Base-by-base conservation (phyloP, 176 grass and related monocot species). In the Carex kokanica region DNA sequence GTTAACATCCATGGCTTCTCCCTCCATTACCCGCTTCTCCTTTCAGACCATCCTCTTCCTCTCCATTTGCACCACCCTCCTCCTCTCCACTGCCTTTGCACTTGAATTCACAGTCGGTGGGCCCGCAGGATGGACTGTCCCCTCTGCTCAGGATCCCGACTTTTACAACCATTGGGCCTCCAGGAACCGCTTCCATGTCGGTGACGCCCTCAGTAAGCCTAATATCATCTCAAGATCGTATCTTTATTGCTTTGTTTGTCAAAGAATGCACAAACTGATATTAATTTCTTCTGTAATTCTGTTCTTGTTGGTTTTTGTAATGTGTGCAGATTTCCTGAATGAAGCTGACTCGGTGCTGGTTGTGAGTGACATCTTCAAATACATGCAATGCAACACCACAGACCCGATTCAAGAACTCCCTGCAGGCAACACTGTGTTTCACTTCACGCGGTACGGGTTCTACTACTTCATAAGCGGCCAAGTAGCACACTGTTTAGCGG, bases 381-480 rank as follows among this genome's bases (percentile, higher is more conserved):
- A 85, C 83, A 62, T 45, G 55, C 15, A 81, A 16, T 88, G 87
- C 83, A 81, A 85, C 64, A 45, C 78, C 8, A 58, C 87, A 0
- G 29, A 73, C 34, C 87, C 87, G 16, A 67, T 88, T 63, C 32
- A 20, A 49, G 54, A 49, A 51, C 79, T 81, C 55, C 2, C 12
- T 0, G 57, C 84, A 1, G 87, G 87, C 2, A 56, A 88, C 63
- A 85, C 75, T 21, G 60, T 51, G 23, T 88, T 84, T 55, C 75
- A 16, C 8, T 81, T 88, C 38, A 40, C 51, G 0, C 52, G 38
- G 8, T 81, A 80, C 10, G 72, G 47, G 12, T 75, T 85, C 74
- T 88, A 85, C 82, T 88, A 81, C 74, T 88, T 88, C 83, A 81
- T 88, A 51, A 88, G 87, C 20, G 75, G 81, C 8, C 5, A 47